Evolutionary conservation across 176 grass and related monocot genomes (phyloP).

Genomic region (Cenchrus americanus): DNA sequence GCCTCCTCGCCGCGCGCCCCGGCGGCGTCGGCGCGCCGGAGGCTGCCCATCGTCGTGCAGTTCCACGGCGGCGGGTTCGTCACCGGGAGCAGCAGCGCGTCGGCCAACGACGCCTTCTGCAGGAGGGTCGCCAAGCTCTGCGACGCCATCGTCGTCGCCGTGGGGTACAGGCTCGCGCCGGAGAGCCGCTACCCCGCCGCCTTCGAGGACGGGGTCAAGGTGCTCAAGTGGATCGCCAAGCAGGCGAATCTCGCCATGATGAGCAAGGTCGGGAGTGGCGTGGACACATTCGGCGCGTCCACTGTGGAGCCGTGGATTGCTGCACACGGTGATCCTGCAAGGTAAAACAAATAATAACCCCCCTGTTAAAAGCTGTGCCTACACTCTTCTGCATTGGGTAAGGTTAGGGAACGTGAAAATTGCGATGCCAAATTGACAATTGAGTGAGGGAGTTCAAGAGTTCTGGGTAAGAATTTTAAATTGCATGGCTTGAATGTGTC

Average conservation of each 20-base stretch:
- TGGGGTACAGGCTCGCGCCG: slow-evolving; percentile 77
- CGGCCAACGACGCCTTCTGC: slow-evolving; percentile 84
- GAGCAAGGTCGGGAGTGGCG: slow-evolving; percentile 51
- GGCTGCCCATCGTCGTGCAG: slow-evolving; percentile 83
- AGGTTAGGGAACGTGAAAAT: neutral
- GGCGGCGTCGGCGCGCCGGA: slow-evolving; percentile 26
- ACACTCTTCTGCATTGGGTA: neutral
- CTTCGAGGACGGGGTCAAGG: slow-evolving; percentile 86
- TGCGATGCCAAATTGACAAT: neutral
- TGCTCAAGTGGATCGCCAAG: slow-evolving; percentile 85
- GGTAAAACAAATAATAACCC: slow-evolving; percentile 41
- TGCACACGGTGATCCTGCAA: slow-evolving; percentile 81
- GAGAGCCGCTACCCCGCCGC: slow-evolving; percentile 85
- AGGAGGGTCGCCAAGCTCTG: slow-evolving; percentile 84
- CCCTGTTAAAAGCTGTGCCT: neutral
- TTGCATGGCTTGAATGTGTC: neutral
- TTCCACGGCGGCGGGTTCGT: slow-evolving; percentile 87
- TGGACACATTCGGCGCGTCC: slow-evolving; percentile 76
- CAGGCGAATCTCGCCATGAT: slow-evolving; percentile 75
- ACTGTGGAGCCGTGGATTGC: slow-evolving; percentile 89
- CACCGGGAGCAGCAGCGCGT: slow-evolving; percentile 69
- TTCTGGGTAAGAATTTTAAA: neutral
- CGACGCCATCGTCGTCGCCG: slow-evolving; percentile 75
- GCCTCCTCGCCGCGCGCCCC: slow-evolving; percentile 40
- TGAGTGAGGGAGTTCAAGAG: neutral